Conservation (phyloP, 106 monocot species). For the Phalaenopsis equestris region DNA sequence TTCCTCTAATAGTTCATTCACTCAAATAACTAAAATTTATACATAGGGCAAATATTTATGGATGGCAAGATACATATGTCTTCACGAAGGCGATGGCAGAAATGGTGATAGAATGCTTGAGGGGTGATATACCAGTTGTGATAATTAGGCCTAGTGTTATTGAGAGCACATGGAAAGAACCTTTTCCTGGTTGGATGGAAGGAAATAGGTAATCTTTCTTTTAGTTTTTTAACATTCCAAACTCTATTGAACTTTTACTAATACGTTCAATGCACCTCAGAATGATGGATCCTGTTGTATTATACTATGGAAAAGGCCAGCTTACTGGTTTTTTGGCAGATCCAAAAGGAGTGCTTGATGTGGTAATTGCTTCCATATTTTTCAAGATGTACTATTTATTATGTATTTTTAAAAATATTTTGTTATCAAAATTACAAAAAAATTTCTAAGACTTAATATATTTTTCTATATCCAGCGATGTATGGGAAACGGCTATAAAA, state of each 20-base stretch:
- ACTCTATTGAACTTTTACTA: neutral
- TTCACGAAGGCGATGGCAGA: constrained; percentile 98
- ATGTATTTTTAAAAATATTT: neutral
- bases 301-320: constrained; percentile 86
- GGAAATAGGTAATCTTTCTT: constrained; percentile 55
- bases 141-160: constrained; percentile 75
- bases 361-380: constrained; percentile 29
- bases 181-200: constrained; percentile 97
- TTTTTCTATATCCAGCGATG: too few relatives aligned
- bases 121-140: constrained; percentile 78
- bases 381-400: neutral
- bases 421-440: neutral
- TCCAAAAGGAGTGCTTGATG: constrained; percentile 69
- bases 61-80: constrained; percentile 90
- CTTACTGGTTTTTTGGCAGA: constrained; percentile 73
- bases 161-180: constrained; percentile 76
- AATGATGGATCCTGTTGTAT: constrained; percentile 90
- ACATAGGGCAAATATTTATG: constrained; percentile 59
- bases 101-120: constrained; percentile 65
- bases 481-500: too few relatives aligned
- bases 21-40: neutral
- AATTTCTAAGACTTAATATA: neutral
- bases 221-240: neutral
- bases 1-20: neutral
- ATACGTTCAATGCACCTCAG: constrained; percentile 16